Conservation (phyloP, 2,329 filamentous ascomycete genomes). For the Penicillium sp. region DNA sequence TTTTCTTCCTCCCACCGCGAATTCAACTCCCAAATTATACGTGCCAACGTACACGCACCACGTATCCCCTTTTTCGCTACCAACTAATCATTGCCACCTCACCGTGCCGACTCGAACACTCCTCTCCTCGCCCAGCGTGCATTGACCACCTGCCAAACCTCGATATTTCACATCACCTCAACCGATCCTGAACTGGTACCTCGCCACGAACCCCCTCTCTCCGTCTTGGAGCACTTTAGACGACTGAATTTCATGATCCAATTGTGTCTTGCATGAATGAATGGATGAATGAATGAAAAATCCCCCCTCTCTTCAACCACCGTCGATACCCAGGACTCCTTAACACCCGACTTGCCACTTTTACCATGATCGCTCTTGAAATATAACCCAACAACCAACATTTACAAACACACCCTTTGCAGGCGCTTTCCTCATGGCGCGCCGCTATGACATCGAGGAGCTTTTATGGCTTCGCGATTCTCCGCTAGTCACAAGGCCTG, state of each 20-base stretch:
- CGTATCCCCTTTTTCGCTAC: background rate
- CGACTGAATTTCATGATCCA: slow-evolving; percentile 1
- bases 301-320: background rate
- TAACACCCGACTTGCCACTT: background rate
- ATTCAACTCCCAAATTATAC: background rate
- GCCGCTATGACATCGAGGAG: slow-evolving; percentile 71
- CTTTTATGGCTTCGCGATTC: slow-evolving; percentile 74
- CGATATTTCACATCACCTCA: background rate
- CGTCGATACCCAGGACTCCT: background rate
- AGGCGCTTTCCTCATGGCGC: slow-evolving; percentile 32
- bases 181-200: background rate
- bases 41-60: background rate
- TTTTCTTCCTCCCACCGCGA: background rate
- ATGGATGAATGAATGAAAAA: background rate
- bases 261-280: slow-evolving; percentile 5
- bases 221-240: slow-evolving; percentile 3
- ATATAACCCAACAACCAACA: slow-evolving; percentile 14
- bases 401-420: slow-evolving; percentile 15
- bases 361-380: slow-evolving; percentile 17
- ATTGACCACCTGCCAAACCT: background rate
- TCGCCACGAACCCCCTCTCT: slow-evolving; percentile 2
- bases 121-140: background rate
- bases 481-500: slow-evolving; percentile 76
- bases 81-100: slow-evolving; percentile 11
- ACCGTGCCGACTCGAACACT: slow-evolving; percentile 1